A percentile compares a stretch with the other conserved stretches of the same genome.
These are phyloP conservation scores for Mortierella alpina DNA, from an alignment of 192 early-diverging fungal genomes.

Conservation along the genomic window DNA sequence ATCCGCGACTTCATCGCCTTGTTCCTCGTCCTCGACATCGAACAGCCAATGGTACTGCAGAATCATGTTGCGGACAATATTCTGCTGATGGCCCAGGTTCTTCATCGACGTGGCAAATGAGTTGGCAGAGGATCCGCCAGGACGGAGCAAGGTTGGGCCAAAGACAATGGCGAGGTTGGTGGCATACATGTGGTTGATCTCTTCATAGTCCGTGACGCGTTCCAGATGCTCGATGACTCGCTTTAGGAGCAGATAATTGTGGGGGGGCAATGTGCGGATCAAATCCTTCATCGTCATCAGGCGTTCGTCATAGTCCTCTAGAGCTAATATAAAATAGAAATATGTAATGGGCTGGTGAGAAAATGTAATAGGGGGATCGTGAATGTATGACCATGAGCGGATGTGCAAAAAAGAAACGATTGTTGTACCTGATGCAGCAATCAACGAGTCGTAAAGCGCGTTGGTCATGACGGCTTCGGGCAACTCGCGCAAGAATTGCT, in stretches of 20 bases:
- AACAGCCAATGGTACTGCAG: slow-evolving; percentile 83
- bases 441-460: slow-evolving; percentile 84
- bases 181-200: slow-evolving; percentile 90
- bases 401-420: neutral
- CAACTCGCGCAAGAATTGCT: slow-evolving; percentile 93
- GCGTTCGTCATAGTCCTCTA: slow-evolving; percentile 79
- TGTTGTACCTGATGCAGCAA: slow-evolving; percentile 71
- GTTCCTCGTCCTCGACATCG: slow-evolving; percentile 72
- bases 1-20: slow-evolving; percentile 2
- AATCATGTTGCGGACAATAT: slow-evolving; percentile 78
- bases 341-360: neutral
- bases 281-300: slow-evolving; percentile 76
- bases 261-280: slow-evolving; percentile 67
- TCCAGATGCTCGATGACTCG: slow-evolving; percentile 79
- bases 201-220: slow-evolving; percentile 79
- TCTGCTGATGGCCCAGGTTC: slow-evolving; percentile 78
- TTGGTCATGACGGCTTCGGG: slow-evolving; percentile 94
- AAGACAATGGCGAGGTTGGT: slow-evolving; percentile 95
- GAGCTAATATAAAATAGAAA: slow-evolving; percentile 39
- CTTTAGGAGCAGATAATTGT: slow-evolving; percentile 76
- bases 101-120: slow-evolving; percentile 75
- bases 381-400: neutral
- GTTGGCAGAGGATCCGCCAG: slow-evolving; percentile 62
- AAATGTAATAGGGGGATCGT: neutral
- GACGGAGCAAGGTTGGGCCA: slow-evolving; percentile 89